Evolutionary conservation across 805 yeast genomes (phyloP), one percentile per base, ranked within the genome.

Genomic region (Scheffersomyces stipitis): DNA sequence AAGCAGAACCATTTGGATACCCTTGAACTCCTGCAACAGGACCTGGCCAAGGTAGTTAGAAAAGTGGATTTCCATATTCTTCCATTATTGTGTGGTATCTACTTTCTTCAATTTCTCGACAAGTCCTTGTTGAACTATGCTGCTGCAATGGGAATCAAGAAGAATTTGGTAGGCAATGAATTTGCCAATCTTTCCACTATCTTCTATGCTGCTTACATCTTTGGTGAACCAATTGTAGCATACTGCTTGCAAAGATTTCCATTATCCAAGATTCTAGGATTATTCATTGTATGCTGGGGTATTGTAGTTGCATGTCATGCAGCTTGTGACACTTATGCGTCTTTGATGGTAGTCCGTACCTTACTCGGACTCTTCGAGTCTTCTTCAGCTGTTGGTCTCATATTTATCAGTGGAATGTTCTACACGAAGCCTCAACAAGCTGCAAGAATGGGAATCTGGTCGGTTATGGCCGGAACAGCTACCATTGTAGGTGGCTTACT

Each of bases 131-230:
- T 76, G 27, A 78, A 79, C 44, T 77, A 79, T 49, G 81, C 85
- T 2, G 81, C 81, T 12, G 79, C 80, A 1, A 75, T 80, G 83
- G 84, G 84, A 1, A 76, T 80, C 46, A 75, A 71, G 48, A 52
- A 63, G 2, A 66, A 76, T 47, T 60, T 77, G 42, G 63, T 71
- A 5, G 65, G 75, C 28, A 52, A 58, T 38, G 74, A 78, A 34
- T 78, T 71, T 48, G 71, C 78, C 15, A 69, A 76, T 45, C 51
- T 77, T 34, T 73, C 77, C 22, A 76, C 83, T 1, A 74, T 76
- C 13, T 69, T 76, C 41, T 74, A 75, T 36, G 78, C 70, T 10
- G 67, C 79, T 1, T 78, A 75, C 40, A 75, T 78, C 36, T 67
- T 74, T 42, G 75, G 75, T 38, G 81, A 74, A 42, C 81, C 81